Evolutionary conservation across 2,329 filamentous ascomycete species (phyloP).

Genomic region (Ceratocystis ficicola): DNA sequence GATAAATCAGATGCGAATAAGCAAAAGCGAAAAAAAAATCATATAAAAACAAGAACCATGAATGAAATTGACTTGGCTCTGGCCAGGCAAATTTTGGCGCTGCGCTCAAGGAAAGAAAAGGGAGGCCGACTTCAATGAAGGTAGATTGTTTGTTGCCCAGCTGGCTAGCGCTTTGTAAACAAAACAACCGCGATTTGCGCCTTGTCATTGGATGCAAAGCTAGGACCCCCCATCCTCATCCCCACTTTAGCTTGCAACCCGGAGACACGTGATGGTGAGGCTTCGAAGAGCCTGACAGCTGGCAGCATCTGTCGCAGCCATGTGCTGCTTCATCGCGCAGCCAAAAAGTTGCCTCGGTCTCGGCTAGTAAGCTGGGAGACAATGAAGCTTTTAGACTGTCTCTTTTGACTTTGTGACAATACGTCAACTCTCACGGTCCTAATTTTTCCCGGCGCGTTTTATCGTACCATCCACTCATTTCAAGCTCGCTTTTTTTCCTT

Average conservation of each 20-base stretch:
- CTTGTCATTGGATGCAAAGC: neutral
- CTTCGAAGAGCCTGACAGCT: neutral
- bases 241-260: neutral
- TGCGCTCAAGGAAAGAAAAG: neutral
- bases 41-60: conserved; percentile 6
- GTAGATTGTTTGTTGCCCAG: conserved; percentile 2
- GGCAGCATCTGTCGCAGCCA: neutral
- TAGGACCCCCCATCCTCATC: neutral
- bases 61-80: neutral
- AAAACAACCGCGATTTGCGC: conserved; percentile 12
- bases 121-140: neutral
- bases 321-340: neutral
- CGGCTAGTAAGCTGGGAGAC: neutral
- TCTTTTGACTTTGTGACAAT: neutral
- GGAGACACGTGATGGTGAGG: neutral
- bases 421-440: neutral
- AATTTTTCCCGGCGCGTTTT: conserved; percentile 9
- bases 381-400: neutral
- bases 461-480: conserved; percentile 15
- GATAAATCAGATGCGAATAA: conserved; percentile 5
- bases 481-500: neutral
- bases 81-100: neutral
- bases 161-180: conserved; percentile 14
- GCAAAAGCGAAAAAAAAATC: neutral
- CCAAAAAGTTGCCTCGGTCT: conserved; percentile 12